Evolutionary conservation across 176 grass and related monocot species (phyloP), one percentile per base, ranked within the genome.

Genomic region (Themeda triandra): DNA sequence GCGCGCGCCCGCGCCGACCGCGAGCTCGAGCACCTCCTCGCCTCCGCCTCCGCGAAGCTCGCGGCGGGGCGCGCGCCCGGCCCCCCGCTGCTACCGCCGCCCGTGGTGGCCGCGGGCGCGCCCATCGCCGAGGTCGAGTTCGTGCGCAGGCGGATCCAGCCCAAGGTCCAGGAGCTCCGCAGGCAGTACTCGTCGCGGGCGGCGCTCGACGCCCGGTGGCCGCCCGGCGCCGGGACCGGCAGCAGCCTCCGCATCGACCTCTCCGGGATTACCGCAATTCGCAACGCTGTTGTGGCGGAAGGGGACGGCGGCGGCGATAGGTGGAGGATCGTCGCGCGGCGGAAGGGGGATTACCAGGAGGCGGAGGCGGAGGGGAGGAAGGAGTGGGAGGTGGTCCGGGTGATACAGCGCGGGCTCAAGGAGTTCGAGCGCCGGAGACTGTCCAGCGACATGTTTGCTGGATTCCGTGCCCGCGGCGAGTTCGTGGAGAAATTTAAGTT

Each of bases 141-240:
- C 41, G 82, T 95, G 56, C 84, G 83, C 53, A 93, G 33, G 77
- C 82, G 91, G 89, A 91, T 98, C 80, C 85, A 90, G 35, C 89
- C 96, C 4, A 95, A 93, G 89, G 87, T 98, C 13, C 83, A 84
- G 60, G 96, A 95, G 89, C 82, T 98, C 42, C 88, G 77, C 82
- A 78, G 70, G 66, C 86, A 88, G 32, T 98, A 80, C 85, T 91
- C 92, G 37, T 81, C 90, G 1, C 82, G 84, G 83, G 72, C 88
- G 83, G 72, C 88, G 67, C 75, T 86, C 69, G 89, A 82, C 30
- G 83, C 70, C 30, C 72, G 79, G 25, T 87, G 92, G 92, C 39
- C 58, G 28, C 12, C 54, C 80, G 24, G 86, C 23, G 59, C 85
- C 37, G 62, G 77, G n/a, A n/a, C n/a, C 24, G 72, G 83, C 73